phyloP scores from a whole-genome alignment of 495 filamentous ascomycete genomes.

The Hypomontagnella monticulosa region DNA sequence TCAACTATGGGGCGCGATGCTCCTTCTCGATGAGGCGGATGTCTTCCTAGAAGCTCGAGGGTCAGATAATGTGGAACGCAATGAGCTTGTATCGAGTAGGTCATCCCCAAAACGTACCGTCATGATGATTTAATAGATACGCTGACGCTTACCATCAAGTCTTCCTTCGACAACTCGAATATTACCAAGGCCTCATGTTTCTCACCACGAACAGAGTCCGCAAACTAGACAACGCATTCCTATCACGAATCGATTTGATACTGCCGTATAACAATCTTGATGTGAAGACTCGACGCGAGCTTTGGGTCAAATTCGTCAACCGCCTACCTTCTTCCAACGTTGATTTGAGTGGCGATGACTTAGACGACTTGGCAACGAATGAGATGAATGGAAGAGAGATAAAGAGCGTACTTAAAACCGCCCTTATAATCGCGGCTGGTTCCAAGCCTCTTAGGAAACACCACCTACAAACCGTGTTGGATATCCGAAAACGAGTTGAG shows the following conservation, averaged over 20 bases:
- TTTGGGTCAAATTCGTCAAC: neutral
- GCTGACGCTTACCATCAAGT: neutral
- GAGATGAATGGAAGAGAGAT: constrained; percentile 9
- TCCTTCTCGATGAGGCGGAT: too few species aligned
- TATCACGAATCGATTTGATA: constrained; percentile 5
- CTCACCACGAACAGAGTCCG: neutral
- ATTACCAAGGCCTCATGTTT: constrained; percentile 6
- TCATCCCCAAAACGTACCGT: neutral
- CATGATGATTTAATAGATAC: neutral
- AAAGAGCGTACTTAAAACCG: constrained; percentile 1
- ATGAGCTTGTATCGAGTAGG: constrained; percentile 4
- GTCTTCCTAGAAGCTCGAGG: constrained; percentile 2
- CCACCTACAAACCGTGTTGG: too few species aligned
- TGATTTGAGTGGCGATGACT: neutral
- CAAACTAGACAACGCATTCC: neutral
- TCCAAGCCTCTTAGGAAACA: too few species aligned
- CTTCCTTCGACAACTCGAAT: constrained; percentile 3
- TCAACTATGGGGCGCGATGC: neutral
- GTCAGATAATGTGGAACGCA: constrained; percentile 1
- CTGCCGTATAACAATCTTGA: neutral
- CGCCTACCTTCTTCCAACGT: neutral
- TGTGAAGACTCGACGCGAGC: neutral
- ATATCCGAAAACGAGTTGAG: too few species aligned
- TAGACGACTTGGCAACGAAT: constrained; percentile 2
- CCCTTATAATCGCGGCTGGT: too few species aligned